Conservation (phyloP, 495 filamentous ascomycete species). For the Pyrenopolyporus hunteri region DNA sequence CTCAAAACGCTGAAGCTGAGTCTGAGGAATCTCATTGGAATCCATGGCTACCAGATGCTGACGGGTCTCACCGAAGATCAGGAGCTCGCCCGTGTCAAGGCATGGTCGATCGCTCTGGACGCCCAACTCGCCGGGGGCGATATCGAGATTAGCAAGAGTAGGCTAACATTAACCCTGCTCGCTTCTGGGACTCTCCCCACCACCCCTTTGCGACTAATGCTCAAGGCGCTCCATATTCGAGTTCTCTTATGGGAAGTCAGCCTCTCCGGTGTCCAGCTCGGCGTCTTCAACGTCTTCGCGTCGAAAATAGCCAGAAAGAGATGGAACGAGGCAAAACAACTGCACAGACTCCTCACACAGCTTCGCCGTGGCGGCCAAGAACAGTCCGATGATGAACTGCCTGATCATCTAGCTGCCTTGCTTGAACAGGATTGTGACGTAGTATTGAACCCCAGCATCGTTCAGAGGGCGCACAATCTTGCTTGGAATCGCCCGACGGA, state of each 20-base stretch:
- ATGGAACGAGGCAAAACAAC: constrained; percentile 78
- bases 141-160: constrained; percentile 83
- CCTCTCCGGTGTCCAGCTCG: constrained; percentile 65
- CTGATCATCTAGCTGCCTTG: constrained; percentile 74
- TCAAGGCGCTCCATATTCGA: constrained; percentile 89
- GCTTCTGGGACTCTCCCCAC: constrained; percentile 87
- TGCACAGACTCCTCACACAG: constrained; percentile 65
- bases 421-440: constrained; percentile 78
- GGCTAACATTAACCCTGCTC: constrained; percentile 84
- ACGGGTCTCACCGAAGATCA: constrained; percentile 84
- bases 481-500: constrained; percentile 84
- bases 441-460: constrained; percentile 75
- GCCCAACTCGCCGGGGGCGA: constrained; percentile 95
- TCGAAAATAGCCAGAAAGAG: constrained; percentile 71
- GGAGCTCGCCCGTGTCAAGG: constrained; percentile 85
- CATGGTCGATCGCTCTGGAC: constrained; percentile 93
- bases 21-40: constrained; percentile 77
- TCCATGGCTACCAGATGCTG: constrained; percentile 73
- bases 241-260: constrained; percentile 83
- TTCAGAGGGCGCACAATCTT: constrained; percentile 88
- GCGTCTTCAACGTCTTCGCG: constrained; percentile 67
- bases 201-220: constrained; percentile 84
- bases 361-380: constrained; percentile 50
- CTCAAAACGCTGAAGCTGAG: constrained; percentile 82
- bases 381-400: constrained; percentile 65